Base-by-base conservation (phyloP, 345 rosid genomes). In the Gossypium arboreum region DNA sequence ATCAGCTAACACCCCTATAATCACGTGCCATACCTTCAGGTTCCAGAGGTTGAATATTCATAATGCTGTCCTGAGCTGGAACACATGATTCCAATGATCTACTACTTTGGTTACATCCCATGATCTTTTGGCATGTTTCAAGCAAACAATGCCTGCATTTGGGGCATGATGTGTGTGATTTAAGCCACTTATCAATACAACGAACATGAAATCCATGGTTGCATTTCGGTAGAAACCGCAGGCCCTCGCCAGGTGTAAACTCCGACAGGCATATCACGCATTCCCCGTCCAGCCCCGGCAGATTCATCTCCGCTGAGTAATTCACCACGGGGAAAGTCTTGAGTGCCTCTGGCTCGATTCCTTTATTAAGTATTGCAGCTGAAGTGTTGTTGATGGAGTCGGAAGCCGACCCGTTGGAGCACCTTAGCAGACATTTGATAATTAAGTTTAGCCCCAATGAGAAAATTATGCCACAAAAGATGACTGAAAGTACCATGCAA, bases 131-230 rank as follows among this genome's bases (percentile, higher is more conserved):
- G 54, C 78, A 62, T 7, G 81, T 79, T 58, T 84, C 79, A 27
- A 73, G 76, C 18, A 82, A 77, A 72, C 83, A 80, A 47, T 85
- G 80, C 78, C 96, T 82, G 55, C 96, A 91, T 10, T 82, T 89
- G 0, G 92, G 96, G 78, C 96, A 91, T 11, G 93, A 87, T 27
- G 89, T 78, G 77, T 89, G 86, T 8, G 86, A 86, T 69, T 80
- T 78, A 48, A 91, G 92, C 92, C 96, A 91, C 74, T 80, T 81
- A 71, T 60, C 70, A 4, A 66, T 44, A 12, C 70, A 44, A 44
- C 29, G 52, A 20, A 17, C 45, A 44, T 66, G 70, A 66, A 66
- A 66, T 18, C 34, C 70, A 17, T 66, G 70, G 34, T 20, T 44
- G 70, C 70, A 66, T 63, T 85, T 89, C 0, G 91, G 96, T 43